phyloP scores from a whole-genome alignment of 345 rosid genomes.

The Hibiscus mutabilis region DNA sequence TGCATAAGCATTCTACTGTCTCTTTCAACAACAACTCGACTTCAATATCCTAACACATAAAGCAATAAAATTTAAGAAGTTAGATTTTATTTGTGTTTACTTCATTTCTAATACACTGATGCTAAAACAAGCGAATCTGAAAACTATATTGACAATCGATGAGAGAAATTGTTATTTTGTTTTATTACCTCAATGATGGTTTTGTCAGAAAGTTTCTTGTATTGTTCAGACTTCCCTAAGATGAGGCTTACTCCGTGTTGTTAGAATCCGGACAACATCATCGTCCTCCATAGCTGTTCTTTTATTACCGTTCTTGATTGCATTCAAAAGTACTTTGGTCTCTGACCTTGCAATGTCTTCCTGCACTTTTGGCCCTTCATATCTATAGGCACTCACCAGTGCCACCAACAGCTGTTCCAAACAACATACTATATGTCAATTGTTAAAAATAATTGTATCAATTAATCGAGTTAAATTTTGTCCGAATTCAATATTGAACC shows the following conservation, averaged over 20 bases:
- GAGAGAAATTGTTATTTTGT: background rate
- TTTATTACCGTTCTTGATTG: conserved; percentile 30
- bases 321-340: conserved; percentile 41
- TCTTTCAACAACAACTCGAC: conserved; percentile 33
- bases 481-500: conserved; percentile 21
- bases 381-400: conserved; percentile 85
- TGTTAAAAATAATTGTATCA: too few relatives aligned
- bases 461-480: too few relatives aligned
- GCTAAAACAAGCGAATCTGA: too few relatives aligned
- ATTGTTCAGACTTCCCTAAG: conserved; percentile 46
- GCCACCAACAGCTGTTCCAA: conserved; percentile 70
- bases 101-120: too few relatives aligned
- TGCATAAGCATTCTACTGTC: conserved; percentile 56
- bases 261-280: conserved; percentile 58
- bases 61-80: background rate
- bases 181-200: conserved; percentile 43
- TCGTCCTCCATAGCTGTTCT: conserved; percentile 42
- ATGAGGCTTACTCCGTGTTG: conserved; percentile 83
- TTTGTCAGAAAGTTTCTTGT: conserved; percentile 41
- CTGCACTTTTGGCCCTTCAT: conserved; percentile 64
- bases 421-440: too few relatives aligned
- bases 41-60: conserved; percentile 40
- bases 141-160: background rate
- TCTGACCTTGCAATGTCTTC: conserved; percentile 58
- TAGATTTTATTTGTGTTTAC: too few relatives aligned